Percentiles rank a stretch among this genome's conserved stretches.
Evolutionary conservation across 164 flowering plant species (phyloP).

Genomic region (Chimonanthus praecox): DNA sequence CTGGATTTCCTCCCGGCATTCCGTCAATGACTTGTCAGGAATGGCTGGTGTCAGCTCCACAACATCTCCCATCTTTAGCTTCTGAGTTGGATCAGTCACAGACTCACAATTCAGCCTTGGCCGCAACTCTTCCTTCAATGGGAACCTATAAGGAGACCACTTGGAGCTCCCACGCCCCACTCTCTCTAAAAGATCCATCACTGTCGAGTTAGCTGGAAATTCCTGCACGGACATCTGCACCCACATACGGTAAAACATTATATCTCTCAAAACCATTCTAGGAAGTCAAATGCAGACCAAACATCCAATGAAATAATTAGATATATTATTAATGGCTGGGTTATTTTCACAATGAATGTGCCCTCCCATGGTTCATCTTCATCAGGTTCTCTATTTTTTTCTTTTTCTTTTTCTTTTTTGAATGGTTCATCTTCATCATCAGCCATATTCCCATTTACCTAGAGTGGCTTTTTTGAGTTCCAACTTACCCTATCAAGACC

Average conservation of each 20-base stretch:
- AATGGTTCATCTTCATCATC: too few species aligned
- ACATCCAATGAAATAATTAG: not conserved
- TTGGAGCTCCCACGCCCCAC: constrained; percentile 58
- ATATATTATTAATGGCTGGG: not conserved
- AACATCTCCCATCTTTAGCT: constrained; percentile 91
- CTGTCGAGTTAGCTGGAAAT: constrained; percentile 62
- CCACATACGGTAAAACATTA: constrained; percentile 4
- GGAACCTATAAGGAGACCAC: constrained; percentile 55
- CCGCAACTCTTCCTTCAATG: constrained; percentile 75
- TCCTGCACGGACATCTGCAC: constrained; percentile 96
- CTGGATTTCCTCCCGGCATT: constrained; percentile 84
- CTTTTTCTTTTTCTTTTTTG: too few species aligned
- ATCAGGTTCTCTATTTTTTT: too few species aligned
- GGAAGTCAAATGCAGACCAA: not conserved
- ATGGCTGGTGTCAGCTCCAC: constrained; percentile 85
- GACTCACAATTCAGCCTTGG: constrained; percentile 73
- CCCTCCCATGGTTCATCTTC: too few species aligned
- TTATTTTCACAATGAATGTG: too few species aligned
- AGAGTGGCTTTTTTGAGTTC: too few species aligned
- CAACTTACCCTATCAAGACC: too few species aligned
- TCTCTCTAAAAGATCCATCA: constrained; percentile 62
- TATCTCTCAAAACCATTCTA: not conserved
- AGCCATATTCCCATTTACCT: too few species aligned
- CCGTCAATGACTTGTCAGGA: constrained; percentile 65
- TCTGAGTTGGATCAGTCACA: constrained; percentile 52